These are phyloP conservation scores for Tetraselmis chui DNA, from an alignment of 139 green algal species.

Conservation along the genomic window DNA sequence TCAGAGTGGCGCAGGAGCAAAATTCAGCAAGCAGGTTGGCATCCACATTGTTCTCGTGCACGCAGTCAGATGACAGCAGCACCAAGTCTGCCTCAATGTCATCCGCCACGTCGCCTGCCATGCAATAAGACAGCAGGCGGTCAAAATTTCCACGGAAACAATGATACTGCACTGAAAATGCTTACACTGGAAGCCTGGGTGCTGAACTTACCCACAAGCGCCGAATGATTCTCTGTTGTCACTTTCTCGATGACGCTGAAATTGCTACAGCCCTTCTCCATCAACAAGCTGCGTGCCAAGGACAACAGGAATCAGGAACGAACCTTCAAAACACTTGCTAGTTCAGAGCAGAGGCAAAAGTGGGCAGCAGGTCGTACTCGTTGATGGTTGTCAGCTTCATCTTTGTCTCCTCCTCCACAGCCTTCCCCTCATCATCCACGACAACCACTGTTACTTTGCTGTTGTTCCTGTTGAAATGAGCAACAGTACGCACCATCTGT, in stretches of 20 bases:
- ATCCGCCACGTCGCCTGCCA: constrained; percentile 8
- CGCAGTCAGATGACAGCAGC: neutral
- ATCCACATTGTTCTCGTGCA: constrained; percentile 3
- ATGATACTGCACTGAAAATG: too few species aligned
- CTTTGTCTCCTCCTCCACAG: neutral
- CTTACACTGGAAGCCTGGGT: too few species aligned
- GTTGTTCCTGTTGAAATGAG: neutral
- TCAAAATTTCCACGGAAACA: too few species aligned
- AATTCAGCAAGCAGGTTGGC: constrained; percentile 16
- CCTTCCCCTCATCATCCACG: neutral
- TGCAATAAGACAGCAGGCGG: too few species aligned
- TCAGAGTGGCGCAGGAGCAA: neutral
- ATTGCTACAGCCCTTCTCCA: neutral
- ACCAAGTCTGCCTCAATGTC: constrained; percentile 8
- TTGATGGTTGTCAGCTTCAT: neutral
- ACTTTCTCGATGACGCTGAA: neutral
- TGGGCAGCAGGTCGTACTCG: too few species aligned
- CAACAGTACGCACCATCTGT: too few species aligned
- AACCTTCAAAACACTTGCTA: too few species aligned
- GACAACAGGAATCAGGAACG: too few species aligned
- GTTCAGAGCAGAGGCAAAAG: too few species aligned
- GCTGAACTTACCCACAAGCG: neutral
- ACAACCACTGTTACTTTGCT: neutral
- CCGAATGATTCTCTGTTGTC: neutral
- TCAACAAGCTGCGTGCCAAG: neutral